phyloP scores from a whole-genome alignment of 1,139 yeast genomes.

The Kurtzmaniella quercitrusa region DNA sequence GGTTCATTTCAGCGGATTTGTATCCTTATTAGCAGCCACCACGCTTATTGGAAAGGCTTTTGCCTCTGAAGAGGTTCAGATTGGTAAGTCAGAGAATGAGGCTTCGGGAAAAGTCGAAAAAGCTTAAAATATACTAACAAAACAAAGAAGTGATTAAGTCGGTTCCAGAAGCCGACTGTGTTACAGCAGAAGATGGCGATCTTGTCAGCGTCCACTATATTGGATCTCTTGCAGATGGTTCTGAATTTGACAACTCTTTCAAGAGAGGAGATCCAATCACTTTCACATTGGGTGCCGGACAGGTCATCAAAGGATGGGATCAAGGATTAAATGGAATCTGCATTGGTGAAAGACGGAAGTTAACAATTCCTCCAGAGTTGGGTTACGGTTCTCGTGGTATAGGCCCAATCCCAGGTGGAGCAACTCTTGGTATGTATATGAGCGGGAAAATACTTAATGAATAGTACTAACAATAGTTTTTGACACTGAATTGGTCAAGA shows the following conservation, averaged over 20 bases:
- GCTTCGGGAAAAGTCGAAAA: too few relatives aligned
- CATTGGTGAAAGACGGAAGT: constrained; percentile 77
- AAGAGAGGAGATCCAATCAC: constrained; percentile 62
- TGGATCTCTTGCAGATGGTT: constrained; percentile 66
- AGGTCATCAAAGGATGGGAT: constrained; percentile 87
- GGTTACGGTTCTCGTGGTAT: constrained; percentile 78
- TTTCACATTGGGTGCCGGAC: constrained; percentile 69
- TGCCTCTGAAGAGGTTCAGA: constrained; percentile 15
- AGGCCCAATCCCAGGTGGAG: constrained; percentile 74
- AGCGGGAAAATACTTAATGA: background rate
- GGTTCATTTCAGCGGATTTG: background rate
- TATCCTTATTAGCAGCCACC: background rate
- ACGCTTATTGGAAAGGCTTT: background rate
- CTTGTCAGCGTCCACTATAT: constrained; percentile 67
- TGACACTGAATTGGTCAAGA: constrained; percentile 53
- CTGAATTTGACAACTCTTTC: constrained; percentile 71
- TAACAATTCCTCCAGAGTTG: constrained; percentile 71
- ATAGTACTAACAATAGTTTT: constrained; percentile 33
- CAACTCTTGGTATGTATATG: constrained; percentile 47
- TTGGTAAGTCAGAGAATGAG: constrained; percentile 23
- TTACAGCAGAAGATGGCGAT: constrained; percentile 62
- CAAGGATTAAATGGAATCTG: constrained; percentile 77
- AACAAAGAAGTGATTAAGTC: constrained; percentile 40
- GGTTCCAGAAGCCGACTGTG: constrained; percentile 50
- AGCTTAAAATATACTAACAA: constrained; percentile 9